phyloP scores from a whole-genome alignment of 2,329 filamentous ascomycete genomes.

The Neonectria neomacrospora region DNA sequence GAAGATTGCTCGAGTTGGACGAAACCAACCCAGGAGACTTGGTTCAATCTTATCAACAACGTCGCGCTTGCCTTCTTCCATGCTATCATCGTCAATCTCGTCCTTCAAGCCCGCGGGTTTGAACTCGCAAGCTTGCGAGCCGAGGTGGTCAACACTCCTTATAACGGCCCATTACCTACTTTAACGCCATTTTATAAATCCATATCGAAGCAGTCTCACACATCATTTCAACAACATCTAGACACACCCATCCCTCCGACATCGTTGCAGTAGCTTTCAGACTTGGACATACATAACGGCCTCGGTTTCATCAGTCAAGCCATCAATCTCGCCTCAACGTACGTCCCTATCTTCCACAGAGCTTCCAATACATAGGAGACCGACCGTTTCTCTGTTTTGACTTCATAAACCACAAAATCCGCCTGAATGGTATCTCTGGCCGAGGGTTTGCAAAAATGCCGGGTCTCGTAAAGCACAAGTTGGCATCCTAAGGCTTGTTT shows the following conservation, averaged over 20 bases:
- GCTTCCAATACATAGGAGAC: not conserved
- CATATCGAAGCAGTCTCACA: no score
- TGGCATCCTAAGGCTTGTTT: no score
- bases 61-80: not conserved
- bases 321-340: not conserved
- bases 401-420: not conserved
- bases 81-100: no score
- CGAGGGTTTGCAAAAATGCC: not conserved
- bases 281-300: not conserved
- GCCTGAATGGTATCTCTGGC: not conserved
- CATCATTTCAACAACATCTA: not conserved
- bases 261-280: not conserved
- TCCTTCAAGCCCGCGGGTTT: no score
- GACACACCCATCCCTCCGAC: not conserved
- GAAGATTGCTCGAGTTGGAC: no score
- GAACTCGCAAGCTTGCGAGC: no score
- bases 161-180: no score
- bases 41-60: not conserved
- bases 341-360: not conserved
- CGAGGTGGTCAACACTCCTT: no score
- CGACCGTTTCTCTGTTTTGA: not conserved
- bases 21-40: not conserved
- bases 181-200: no score
- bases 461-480: not conserved
- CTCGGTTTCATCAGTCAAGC: not conserved